These are phyloP conservation scores for Aspergillus haitiensis DNA, from an alignment of 495 filamentous ascomycete genomes.

Conservation along the genomic window DNA sequence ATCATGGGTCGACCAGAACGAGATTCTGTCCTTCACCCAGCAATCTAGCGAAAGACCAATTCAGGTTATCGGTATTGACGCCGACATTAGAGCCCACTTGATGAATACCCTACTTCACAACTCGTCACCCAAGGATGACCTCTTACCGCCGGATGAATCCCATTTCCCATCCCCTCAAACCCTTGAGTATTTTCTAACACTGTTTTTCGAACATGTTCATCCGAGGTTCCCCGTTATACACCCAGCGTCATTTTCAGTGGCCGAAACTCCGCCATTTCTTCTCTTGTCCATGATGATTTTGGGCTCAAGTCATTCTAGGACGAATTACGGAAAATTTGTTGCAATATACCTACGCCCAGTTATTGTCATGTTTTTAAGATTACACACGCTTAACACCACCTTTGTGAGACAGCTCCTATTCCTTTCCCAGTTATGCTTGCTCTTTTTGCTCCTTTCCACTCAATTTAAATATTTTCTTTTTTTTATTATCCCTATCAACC, in stretches of 20 bases:
- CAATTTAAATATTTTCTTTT: neutral
- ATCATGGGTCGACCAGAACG: neutral
- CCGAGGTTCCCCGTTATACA: slow-evolving; percentile 4
- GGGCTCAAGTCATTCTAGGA: slow-evolving; percentile 2
- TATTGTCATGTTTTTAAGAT: neutral
- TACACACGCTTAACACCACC: neutral
- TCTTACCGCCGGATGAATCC: neutral
- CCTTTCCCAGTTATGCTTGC: too few species aligned
- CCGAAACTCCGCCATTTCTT: neutral
- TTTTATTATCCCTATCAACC: too few species aligned
- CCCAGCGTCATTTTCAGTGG: neutral
- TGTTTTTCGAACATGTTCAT: slow-evolving; percentile 10
- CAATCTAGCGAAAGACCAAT: neutral
- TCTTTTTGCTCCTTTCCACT: too few species aligned
- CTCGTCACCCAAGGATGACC: neutral
- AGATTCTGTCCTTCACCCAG: neutral
- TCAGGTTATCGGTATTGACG: neutral
- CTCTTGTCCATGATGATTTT: slow-evolving; percentile 8
- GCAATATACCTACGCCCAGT: neutral
- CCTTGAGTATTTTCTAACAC: slow-evolving; percentile 5
- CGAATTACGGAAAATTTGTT: neutral
- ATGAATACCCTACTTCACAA: neutral
- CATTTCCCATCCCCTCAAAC: neutral
- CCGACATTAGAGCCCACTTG: neutral
- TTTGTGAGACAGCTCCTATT: neutral